These are phyloP conservation scores for Nicotiana knightiana DNA, from an alignment of 257 asterid genomes.

Conservation along the genomic window DNA sequence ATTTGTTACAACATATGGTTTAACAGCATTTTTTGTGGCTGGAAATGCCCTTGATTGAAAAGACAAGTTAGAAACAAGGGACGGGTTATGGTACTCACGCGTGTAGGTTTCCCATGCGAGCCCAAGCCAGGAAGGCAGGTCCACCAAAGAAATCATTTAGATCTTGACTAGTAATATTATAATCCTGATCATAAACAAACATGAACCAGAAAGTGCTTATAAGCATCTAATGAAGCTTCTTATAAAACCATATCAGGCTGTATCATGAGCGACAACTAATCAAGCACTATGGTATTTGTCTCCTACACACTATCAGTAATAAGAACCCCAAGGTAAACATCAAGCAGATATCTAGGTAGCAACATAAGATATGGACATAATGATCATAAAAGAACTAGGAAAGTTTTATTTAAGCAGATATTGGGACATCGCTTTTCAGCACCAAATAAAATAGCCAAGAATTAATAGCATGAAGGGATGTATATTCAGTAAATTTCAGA, in stretches of 20 bases:
- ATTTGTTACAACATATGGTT: neutral
- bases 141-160: slow-evolving; percentile 88
- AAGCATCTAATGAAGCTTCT: neutral
- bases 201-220: neutral
- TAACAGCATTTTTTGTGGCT: neutral
- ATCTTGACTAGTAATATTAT: slow-evolving; percentile 59
- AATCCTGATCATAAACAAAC: slow-evolving; percentile 43
- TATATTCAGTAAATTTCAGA: neutral
- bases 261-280: neutral
- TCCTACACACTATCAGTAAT: neutral
- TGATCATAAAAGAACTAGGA: neutral
- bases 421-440: neutral
- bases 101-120: slow-evolving; percentile 98
- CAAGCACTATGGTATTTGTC: slow-evolving; percentile 1
- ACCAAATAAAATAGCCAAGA: slow-evolving; percentile 1
- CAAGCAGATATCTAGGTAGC: neutral
- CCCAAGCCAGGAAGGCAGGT: slow-evolving; percentile 99
- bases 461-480: neutral
- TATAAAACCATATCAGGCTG: neutral
- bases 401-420: neutral
- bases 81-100: slow-evolving; percentile 36
- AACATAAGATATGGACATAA: neutral
- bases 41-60: neutral
- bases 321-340: slow-evolving; percentile 7
- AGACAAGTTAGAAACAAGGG: neutral